A percentile compares a stretch with the other conserved stretches of the same genome.
Evolutionary conservation across 1,284 basidiomycete genomes (phyloP).

Genomic region (Marasmius sp.): DNA sequence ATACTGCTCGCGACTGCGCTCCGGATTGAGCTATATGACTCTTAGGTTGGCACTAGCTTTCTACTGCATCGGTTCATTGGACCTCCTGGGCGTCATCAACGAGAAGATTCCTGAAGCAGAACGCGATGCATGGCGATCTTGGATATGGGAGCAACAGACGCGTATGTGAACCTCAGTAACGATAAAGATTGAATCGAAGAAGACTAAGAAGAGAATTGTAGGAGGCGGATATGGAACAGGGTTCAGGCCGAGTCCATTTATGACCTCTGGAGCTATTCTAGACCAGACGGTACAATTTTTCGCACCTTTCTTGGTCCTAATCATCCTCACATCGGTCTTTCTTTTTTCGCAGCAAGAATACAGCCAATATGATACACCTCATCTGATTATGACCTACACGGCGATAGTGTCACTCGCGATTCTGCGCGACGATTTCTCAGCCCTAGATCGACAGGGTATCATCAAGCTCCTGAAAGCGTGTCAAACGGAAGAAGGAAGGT

Average conservation of each 20-base stretch:
- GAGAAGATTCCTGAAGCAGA: constrained; percentile 49
- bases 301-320: not conserved
- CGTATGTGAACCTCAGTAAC: constrained; percentile 36
- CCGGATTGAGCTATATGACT: not conserved
- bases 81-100: constrained; percentile 62
- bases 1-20: not conserved
- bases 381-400: constrained; percentile 93
- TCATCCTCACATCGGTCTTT: not conserved
- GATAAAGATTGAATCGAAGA: not conserved
- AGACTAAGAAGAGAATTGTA: constrained; percentile 20
- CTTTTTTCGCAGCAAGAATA: constrained; percentile 3
- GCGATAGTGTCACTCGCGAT: constrained; percentile 80
- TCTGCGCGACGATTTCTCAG: constrained; percentile 76
- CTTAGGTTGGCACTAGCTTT: constrained; percentile 78
- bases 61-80: constrained; percentile 80
- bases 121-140: constrained; percentile 68
- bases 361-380: constrained; percentile 52
- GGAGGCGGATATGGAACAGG: constrained; percentile 63
- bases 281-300: not conserved
- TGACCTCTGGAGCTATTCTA: constrained; percentile 29
- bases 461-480: constrained; percentile 64
- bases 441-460: constrained; percentile 66
- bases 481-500: constrained; percentile 81
- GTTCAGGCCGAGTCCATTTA: constrained; percentile 76
- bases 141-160: constrained; percentile 87